Evolutionary conservation across 306 rosid species (phyloP).

Genomic region (Hylodesmum podocarpum): DNA sequence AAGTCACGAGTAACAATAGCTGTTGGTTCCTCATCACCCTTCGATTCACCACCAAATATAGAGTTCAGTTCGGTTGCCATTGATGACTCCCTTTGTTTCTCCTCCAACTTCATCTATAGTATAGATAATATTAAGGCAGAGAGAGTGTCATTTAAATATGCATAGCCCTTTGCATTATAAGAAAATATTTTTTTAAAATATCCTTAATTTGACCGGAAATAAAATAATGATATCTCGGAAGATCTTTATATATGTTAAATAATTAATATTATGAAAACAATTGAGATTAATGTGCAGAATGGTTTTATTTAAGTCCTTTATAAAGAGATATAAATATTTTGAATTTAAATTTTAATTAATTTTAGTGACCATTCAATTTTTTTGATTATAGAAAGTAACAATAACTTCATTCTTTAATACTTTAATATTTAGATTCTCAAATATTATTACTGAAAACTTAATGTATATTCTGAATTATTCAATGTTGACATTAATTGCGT

Average conservation of each 20-base stretch:
- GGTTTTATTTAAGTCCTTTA: neutral
- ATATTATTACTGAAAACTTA: neutral
- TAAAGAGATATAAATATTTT: neutral
- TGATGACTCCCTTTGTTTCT: neutral
- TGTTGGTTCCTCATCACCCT: slow-evolving; percentile 51
- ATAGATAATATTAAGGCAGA: neutral
- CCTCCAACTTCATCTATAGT: neutral
- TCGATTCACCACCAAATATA: slow-evolving; percentile 55
- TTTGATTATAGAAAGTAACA: neutral
- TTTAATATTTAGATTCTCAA: neutral
- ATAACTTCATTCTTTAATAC: neutral
- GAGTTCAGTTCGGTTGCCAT: slow-evolving; percentile 75
- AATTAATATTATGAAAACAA: neutral
- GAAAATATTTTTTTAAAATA: neutral
- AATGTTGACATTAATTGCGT: neutral
- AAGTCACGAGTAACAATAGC: slow-evolving; percentile 65
- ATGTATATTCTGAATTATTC: neutral
- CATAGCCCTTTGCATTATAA: neutral
- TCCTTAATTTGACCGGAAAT: neutral
- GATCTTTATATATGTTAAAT: neutral
- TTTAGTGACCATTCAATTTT: neutral
- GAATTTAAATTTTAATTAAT: neutral
- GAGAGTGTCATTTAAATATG: neutral
- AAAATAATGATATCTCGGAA: neutral
- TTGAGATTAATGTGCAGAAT: neutral